A percentile compares a stretch with the other conserved stretches of the same genome.
phyloP scores from a whole-genome alignment of 768 basidiomycete species.

The Pleurotus cornucopiae region DNA sequence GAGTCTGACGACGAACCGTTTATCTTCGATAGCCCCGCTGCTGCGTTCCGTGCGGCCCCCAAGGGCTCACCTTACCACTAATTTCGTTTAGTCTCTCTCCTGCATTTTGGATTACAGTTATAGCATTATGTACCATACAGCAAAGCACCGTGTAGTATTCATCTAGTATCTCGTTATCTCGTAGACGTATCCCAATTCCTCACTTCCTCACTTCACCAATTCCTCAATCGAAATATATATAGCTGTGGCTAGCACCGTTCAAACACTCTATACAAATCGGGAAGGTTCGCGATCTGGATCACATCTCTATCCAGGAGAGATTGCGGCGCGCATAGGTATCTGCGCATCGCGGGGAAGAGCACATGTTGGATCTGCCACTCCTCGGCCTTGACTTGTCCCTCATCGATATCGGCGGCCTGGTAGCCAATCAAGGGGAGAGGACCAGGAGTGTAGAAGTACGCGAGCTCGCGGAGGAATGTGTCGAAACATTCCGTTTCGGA shows the following conservation, averaged over 20 bases:
- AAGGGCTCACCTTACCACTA: conserved; percentile 41
- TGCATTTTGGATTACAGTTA: conserved; percentile 12
- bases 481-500: conserved; percentile 83
- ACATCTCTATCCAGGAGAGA: conserved; percentile 69
- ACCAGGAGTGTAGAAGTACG: conserved; percentile 84
- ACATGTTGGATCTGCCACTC: conserved; percentile 90
- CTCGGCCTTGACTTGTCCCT: conserved; percentile 51
- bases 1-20: conserved; percentile 54
- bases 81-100: conserved; percentile 6
- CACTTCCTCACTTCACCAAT: too few species aligned
- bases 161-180: not conserved
- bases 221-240: not conserved
- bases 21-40: conserved; percentile 52
- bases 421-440: conserved; percentile 28
- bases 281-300: conserved; percentile 84
- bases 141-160: conserved; percentile 5
- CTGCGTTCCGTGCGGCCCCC: conserved; percentile 35
- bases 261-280: conserved; percentile 92
- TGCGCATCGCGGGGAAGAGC: conserved; percentile 81
- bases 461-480: conserved; percentile 82
- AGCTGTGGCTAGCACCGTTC: conserved; percentile 66
- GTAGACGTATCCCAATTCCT: too few species aligned
- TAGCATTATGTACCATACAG: conserved; percentile 8
- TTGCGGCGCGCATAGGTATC: conserved; percentile 67
- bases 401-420: conserved; percentile 13